Evolutionary conservation across 2,329 filamentous ascomycete species (phyloP).

Genomic region (Penicillium italicum): DNA sequence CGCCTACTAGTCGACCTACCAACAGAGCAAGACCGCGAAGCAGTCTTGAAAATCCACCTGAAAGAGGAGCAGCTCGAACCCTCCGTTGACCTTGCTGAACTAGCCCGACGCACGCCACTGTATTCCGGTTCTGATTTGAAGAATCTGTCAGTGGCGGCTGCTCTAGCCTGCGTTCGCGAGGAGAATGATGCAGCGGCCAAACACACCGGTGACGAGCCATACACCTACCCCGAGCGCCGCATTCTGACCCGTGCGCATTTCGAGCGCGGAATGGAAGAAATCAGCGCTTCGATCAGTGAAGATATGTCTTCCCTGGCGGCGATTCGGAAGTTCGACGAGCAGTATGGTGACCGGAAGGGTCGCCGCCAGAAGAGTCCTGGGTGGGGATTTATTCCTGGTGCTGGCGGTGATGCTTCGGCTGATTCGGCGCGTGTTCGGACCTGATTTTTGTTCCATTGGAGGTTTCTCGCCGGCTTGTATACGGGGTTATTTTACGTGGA

Average conservation of each 20-base stretch:
- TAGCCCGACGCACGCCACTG: constrained; percentile 46
- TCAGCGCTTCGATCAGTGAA: constrained; percentile 86
- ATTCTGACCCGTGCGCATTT: constrained; percentile 70
- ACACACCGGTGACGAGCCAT: constrained; percentile 40
- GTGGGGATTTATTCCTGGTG: constrained; percentile 49
- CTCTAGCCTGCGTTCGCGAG: constrained; percentile 48
- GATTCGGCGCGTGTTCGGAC: constrained; percentile 44
- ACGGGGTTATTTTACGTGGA: background rate
- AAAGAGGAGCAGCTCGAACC: constrained; percentile 45
- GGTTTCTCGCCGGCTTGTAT: constrained; percentile 1
- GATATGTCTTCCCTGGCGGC: constrained; percentile 84
- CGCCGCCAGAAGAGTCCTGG: constrained; percentile 57
- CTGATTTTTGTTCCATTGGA: constrained; percentile 17
- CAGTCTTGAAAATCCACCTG: constrained; percentile 50
- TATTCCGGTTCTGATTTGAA: constrained; percentile 54
- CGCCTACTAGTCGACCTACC: constrained; percentile 51
- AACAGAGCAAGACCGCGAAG: constrained; percentile 42
- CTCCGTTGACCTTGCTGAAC: constrained; percentile 41
- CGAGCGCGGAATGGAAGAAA: constrained; percentile 78
- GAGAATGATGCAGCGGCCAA: constrained; percentile 42
- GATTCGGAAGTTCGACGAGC: constrained; percentile 92
- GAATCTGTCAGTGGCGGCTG: constrained; percentile 51
- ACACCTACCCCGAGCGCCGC: constrained; percentile 66
- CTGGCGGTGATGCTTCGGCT: constrained; percentile 28
- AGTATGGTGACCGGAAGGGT: constrained; percentile 78